Conservation (phyloP, 2,329 filamentous ascomycete genomes). For the Pochonia chlamydosporia region DNA sequence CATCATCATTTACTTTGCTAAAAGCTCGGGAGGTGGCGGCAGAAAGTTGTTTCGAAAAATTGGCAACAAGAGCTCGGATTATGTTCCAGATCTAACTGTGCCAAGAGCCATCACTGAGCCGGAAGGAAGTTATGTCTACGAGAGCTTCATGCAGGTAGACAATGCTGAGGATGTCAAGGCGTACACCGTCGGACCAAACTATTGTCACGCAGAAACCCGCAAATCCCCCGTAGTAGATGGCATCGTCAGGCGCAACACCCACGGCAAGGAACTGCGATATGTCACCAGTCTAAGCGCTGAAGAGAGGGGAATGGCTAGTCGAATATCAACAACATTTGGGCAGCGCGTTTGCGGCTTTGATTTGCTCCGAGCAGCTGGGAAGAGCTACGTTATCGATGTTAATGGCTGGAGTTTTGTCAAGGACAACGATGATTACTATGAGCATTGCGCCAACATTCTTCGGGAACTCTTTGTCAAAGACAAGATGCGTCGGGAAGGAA, state of each 20-base stretch:
- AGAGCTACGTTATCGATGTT: conserved; percentile 96
- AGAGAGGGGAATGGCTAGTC: conserved; percentile 80
- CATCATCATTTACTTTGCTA: conserved; percentile 95
- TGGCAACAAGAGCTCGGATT: conserved; percentile 98
- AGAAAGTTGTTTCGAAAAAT: conserved; percentile 93
- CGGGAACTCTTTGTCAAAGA: conserved; percentile 84
- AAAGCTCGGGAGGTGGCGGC: conserved; percentile 79
- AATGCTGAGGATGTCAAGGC: conserved; percentile 98
- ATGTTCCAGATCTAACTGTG: conserved; percentile 67
- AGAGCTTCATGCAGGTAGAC: conserved; percentile 93
- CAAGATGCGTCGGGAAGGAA: conserved; percentile 57
- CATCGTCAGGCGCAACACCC: conserved; percentile 89
- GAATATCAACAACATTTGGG: conserved; percentile 86
- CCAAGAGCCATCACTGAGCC: conserved; percentile 80
- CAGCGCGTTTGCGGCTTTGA: conserved; percentile 96
- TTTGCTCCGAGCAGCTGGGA: conserved; percentile 76
- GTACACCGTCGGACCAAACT: conserved; percentile 89
- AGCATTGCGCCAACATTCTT: conserved; percentile 80
- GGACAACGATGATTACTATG: conserved; percentile 97
- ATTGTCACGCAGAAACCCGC: conserved; percentile 93
- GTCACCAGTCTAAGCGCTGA: conserved; percentile 77
- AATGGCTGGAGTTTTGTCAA: conserved; percentile 99
- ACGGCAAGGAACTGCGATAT: conserved; percentile 95
- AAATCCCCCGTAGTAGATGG: conserved; percentile 98
- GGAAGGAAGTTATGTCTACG: conserved; percentile 85